phyloP scores from a whole-genome alignment of 495 filamentous ascomycete species.

The Evernia prunastri region DNA sequence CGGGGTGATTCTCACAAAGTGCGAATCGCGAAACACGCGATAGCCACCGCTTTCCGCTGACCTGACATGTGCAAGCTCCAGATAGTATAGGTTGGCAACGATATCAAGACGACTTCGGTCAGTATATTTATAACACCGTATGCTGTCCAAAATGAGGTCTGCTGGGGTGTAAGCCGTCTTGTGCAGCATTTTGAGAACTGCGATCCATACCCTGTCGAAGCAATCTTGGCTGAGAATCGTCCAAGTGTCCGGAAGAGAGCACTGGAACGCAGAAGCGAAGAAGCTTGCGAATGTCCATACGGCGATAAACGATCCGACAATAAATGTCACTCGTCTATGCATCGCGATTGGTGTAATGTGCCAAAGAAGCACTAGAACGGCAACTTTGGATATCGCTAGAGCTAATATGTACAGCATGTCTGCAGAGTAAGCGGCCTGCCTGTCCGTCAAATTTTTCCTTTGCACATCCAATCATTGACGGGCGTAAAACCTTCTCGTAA shows the following conservation, averaged over 20 bases:
- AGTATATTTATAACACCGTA: slow-evolving; percentile 39
- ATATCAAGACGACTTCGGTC: slow-evolving; percentile 36
- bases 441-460: not conserved
- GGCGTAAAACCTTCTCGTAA: slow-evolving; percentile 5
- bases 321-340: slow-evolving; percentile 26
- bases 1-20: slow-evolving; percentile 29
- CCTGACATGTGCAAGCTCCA: slow-evolving; percentile 32
- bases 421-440: slow-evolving; percentile 33
- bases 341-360: slow-evolving; percentile 23
- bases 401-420: slow-evolving; percentile 31
- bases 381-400: slow-evolving; percentile 34
- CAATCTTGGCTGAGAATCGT: slow-evolving; percentile 33
- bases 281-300: slow-evolving; percentile 34
- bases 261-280: slow-evolving; percentile 39
- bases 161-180: slow-evolving; percentile 5
- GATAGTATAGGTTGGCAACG: slow-evolving; percentile 36
- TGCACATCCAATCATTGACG: not conserved
- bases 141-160: slow-evolving; percentile 38
- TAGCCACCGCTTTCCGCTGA: slow-evolving; percentile 28
- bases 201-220: slow-evolving; percentile 33
- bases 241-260: slow-evolving; percentile 36
- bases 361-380: slow-evolving; percentile 32
- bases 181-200: not conserved
- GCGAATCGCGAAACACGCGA: slow-evolving; percentile 34
- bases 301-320: slow-evolving; percentile 27